phyloP scores from a whole-genome alignment of 2,329 filamentous ascomycete species.

The Trichoderma asperellum region DNA sequence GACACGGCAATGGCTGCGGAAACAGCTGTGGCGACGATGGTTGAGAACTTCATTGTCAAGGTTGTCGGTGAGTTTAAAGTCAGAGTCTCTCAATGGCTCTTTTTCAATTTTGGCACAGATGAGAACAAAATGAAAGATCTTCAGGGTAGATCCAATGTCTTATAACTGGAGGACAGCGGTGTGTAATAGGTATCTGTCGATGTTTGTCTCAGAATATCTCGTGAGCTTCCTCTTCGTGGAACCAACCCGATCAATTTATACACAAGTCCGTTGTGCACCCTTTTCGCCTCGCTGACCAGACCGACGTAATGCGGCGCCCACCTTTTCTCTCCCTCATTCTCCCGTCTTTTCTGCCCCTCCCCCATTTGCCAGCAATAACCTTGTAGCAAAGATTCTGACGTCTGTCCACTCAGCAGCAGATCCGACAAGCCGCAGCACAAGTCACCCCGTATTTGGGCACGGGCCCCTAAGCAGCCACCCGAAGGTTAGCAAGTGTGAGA shows the following conservation, averaged over 20 bases:
- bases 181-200: not conserved
- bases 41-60: conserved; percentile 40
- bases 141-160: not conserved
- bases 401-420: not conserved
- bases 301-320: conserved; percentile 24
- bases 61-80: not conserved
- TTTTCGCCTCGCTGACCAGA: conserved; percentile 8
- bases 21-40: conserved; percentile 32
- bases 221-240: conserved; percentile 1
- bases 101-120: not conserved
- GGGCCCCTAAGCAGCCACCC: conserved; percentile 17
- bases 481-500: not conserved
- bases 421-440: not conserved
- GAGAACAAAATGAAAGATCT: not conserved
- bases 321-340: not conserved
- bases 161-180: conserved; percentile 5
- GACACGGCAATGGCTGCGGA: conserved; percentile 34
- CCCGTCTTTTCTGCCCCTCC: not conserved
- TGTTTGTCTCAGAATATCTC: conserved; percentile 6
- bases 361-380: not conserved
- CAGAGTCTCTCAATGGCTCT: not conserved
- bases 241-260: conserved; percentile 1
- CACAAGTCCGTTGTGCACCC: not conserved
- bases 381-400: conserved; percentile 18
- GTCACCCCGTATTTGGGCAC: conserved; percentile 16